A percentile compares a stretch with the other conserved stretches of the same genome.
phyloP scores from a whole-genome alignment of 176 grass and related monocot genomes.

The Thinopyrum elongatum region DNA sequence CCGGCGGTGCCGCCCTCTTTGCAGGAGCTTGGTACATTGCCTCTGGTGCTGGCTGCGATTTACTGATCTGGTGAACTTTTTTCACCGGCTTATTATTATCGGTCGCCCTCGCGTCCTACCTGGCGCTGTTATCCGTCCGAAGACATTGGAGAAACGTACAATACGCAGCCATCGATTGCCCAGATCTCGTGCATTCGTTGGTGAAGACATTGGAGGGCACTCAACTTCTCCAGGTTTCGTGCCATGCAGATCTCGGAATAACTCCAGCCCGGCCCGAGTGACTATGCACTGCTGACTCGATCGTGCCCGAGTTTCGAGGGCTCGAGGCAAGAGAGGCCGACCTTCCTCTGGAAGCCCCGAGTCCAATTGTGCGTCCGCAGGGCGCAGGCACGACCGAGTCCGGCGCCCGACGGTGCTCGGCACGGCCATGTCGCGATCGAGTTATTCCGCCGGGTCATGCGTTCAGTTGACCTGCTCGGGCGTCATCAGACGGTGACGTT shows the following conservation, averaged over 20 bases:
- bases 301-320: background rate
- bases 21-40: too few species aligned
- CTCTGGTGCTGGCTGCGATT: background rate
- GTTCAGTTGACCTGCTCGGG: too few species aligned
- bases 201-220: background rate
- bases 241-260: too few species aligned
- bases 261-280: background rate
- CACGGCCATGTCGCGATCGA: background rate
- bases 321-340: background rate
- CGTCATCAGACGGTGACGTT: background rate
- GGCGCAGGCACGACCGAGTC: background rate
- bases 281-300: background rate
- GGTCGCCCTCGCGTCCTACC: background rate
- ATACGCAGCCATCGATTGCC: too few species aligned
- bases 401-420: too few species aligned
- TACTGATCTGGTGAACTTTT: background rate
- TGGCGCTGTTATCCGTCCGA: background rate
- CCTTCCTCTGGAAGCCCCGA: background rate
- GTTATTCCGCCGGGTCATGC: background rate
- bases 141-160: background rate
- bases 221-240: background rate
- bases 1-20: background rate
- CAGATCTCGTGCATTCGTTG: too few species aligned
- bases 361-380: background rate
- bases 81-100: background rate